Percentiles rank a stretch among this genome's conserved stretches.
Evolutionary conservation across 345 rosid species (phyloP).

Genomic region (Salix dunnii): DNA sequence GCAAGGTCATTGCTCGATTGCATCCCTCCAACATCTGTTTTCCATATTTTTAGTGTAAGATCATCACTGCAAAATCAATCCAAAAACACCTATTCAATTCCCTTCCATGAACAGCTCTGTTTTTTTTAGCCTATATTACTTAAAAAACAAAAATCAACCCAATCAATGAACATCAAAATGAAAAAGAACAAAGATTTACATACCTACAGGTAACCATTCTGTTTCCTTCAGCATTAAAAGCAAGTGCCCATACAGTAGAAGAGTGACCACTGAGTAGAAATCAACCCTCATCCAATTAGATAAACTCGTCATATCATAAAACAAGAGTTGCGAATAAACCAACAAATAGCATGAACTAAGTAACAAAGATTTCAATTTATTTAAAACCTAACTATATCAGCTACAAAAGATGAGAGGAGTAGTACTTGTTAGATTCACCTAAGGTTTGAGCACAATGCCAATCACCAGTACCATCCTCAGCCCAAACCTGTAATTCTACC

Average conservation of each 20-base stretch:
- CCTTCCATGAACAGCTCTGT: not conserved
- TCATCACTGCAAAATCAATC: slow-evolving; percentile 71
- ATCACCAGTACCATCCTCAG: slow-evolving; percentile 67
- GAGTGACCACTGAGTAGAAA: slow-evolving; percentile 69
- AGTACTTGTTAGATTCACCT: slow-evolving; percentile 70
- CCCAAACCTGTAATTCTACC: slow-evolving; percentile 62
- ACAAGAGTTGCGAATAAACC: slow-evolving; percentile 3
- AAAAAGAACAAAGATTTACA: slow-evolving; percentile 12
- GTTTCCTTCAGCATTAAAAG: slow-evolving; percentile 78
- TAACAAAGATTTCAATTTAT: not conserved
- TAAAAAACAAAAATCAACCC: too few relatives aligned
- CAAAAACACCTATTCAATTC: slow-evolving; percentile 12
- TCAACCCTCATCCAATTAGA: not conserved
- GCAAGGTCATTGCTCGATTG: slow-evolving; percentile 62
- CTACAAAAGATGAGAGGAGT: not conserved
- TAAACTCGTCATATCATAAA: not conserved
- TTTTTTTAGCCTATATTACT: not conserved
- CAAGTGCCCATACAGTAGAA: slow-evolving; percentile 84
- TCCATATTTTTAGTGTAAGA: slow-evolving; percentile 91
- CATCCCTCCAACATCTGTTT: slow-evolving; percentile 47
- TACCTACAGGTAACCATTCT: slow-evolving; percentile 94
- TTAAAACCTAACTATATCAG: slow-evolving; percentile 11
- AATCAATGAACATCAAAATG: not conserved
- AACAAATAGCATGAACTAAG: not conserved
- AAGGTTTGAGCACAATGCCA: slow-evolving; percentile 79